These are phyloP conservation scores for Eucalyptus polybractea DNA, from an alignment of 345 rosid species.

Conservation along the genomic window DNA sequence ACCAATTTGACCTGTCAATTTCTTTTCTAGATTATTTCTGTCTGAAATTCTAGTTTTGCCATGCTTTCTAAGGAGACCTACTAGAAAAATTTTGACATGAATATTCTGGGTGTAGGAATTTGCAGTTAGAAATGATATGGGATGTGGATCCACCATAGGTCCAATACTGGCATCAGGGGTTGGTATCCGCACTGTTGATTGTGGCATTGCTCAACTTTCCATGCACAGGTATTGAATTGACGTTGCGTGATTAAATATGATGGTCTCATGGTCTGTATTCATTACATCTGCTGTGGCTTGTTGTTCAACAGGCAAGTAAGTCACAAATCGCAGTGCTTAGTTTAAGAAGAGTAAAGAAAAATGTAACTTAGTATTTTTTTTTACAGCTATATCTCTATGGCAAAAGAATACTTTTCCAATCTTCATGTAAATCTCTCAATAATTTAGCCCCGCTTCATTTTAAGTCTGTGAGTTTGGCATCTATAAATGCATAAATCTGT, in stretches of 20 bases:
- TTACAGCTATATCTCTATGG: neutral
- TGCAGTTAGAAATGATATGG: constrained; percentile 97
- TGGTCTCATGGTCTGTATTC: neutral
- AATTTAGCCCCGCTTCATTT: too few relatives aligned
- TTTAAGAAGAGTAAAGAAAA: neutral
- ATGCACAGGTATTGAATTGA: constrained; percentile 67
- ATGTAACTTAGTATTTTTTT: neutral
- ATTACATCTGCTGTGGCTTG: neutral
- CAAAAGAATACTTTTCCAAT: neutral
- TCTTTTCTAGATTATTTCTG: neutral
- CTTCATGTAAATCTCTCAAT: too few relatives aligned
- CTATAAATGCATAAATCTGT: too few relatives aligned
- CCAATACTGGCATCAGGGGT: constrained; percentile 93
- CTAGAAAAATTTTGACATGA: neutral
- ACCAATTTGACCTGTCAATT: accelerated
- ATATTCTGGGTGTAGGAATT: constrained; percentile 44
- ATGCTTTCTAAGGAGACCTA: neutral
- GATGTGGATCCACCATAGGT: constrained; percentile 96
- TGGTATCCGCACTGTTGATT: constrained; percentile 86
- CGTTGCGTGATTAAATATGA: neutral
- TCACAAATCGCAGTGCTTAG: neutral
- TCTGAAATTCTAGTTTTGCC: neutral
- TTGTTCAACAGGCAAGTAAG: accelerated
- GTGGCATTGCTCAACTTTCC: constrained; percentile 93
- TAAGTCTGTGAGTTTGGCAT: too few relatives aligned